Base-by-base conservation (phyloP, 2,329 filamentous ascomycete species). In the Monosporascus sp. region DNA sequence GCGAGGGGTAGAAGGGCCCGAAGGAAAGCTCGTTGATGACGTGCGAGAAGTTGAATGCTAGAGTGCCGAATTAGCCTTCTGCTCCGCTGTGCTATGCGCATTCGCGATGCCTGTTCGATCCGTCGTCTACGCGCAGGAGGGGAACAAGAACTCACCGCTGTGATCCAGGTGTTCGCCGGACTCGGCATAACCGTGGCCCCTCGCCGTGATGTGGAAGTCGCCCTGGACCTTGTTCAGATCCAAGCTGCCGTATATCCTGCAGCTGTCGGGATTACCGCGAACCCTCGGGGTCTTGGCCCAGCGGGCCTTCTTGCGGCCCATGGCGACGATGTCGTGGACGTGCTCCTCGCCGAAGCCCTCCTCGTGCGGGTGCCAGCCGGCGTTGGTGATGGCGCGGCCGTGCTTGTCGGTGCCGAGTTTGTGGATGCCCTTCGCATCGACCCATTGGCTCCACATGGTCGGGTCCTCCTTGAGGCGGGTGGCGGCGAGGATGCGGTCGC, bases 21-120 rank as follows among this genome's bases (percentile, higher is more conserved):
- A 96, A 99, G 54, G 92, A 97, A 62, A 99, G 83, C 72, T 99
- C 94, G 64, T 89, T 92, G 75, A 99, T 85, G 70, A 96, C 87
- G 76, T 99, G 94, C 35, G 90, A 93, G 79, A 99, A 99, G 80
- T 99, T 97, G 81, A 99, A 97, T 22, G 80, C 89, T 93, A 62
- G 25, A 45, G 9, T 25, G 8, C 49, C n/a, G 18, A 52, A 63
- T 71, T 53, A 69, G 54, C 55, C 36, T 24, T 38, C 15, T 45
- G 18, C 27, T 48, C 35, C 36, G 6, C 36, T 25, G 2, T 5
- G 47, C 36, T 7, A 24, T 4, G 31, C 5, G 20, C n/a, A 15
- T 18, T 41, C 8, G 17, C 7, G n/a, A 14, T 41, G 31, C 31
- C 2, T 17, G 20, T n/a, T 2, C 22, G 8, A 27, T 47, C 27